Percentiles rank a stretch among this genome's conserved stretches.
Evolutionary conservation across 345 rosid species (phyloP).

Genomic region (Gossypium longicalyx): DNA sequence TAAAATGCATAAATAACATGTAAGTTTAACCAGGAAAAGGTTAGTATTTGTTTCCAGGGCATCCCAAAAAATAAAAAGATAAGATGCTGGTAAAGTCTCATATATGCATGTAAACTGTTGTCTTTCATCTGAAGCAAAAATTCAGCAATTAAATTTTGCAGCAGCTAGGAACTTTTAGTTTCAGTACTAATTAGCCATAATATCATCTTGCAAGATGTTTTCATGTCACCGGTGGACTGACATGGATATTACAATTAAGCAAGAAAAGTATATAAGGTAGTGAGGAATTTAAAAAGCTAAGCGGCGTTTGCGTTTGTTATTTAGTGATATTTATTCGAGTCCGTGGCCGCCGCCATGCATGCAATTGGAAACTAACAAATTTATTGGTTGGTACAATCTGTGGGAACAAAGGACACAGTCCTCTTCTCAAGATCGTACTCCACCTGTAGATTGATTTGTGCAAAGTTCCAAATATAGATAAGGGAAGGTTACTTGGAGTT

Average conservation of each 20-base stretch:
- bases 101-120: no score
- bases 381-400: conserved; percentile 11
- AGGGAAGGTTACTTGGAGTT: neutral
- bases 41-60: no score
- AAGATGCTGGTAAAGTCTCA: no score
- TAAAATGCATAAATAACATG: no score
- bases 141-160: no score
- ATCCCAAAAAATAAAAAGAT: no score
- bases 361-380: neutral
- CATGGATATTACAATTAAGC: neutral
- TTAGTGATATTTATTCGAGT: no score
- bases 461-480: neutral
- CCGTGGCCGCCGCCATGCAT: no score
- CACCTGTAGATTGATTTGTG: conserved; percentile 3
- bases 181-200: neutral
- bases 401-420: neutral
- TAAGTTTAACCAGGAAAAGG: no score
- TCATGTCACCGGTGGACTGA: neutral
- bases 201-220: neutral
- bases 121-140: no score
- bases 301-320: no score
- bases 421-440: neutral
- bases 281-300: no score
- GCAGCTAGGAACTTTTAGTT: neutral
- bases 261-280: neutral